A percentile compares a stretch with the other conserved stretches of the same genome.
Conservation (phyloP, 495 filamentous ascomycete species). For the Hyphodiscus hymeniophilus region DNA sequence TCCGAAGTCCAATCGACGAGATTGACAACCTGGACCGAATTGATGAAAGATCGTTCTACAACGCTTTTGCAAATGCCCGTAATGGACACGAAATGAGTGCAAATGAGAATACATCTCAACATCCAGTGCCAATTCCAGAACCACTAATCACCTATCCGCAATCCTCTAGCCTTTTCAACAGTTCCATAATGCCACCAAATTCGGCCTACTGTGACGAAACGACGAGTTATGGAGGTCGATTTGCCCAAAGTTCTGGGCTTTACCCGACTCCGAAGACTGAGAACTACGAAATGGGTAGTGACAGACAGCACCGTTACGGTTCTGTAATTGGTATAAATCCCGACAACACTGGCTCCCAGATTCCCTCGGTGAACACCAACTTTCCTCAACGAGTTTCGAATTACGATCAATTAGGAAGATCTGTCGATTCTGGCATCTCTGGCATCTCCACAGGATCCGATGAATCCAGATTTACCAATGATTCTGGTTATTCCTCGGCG, state of each 20-base stretch:
- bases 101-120: constrained; percentile 18
- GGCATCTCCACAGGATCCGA: constrained; percentile 10
- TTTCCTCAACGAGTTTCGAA: constrained; percentile 13
- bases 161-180: constrained; percentile 6
- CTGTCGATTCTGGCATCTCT: constrained; percentile 16
- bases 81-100: constrained; percentile 21
- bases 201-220: constrained; percentile 8
- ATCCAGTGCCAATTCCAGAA: constrained; percentile 18
- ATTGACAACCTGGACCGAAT: constrained; percentile 31
- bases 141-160: constrained; percentile 14
- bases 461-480: constrained; percentile 17
- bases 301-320: constrained; percentile 14
- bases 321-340: constrained; percentile 12
- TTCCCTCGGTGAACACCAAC: constrained; percentile 10
- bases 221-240: constrained; percentile 7
- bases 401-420: constrained; percentile 8
- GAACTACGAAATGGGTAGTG: constrained; percentile 13
- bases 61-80: constrained; percentile 8
- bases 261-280: constrained; percentile 17
- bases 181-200: constrained; percentile 9
- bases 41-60: constrained; percentile 27
- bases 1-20: constrained; percentile 61
- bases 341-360: constrained; percentile 10
- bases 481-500: constrained; percentile 20
- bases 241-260: constrained; percentile 7